Evolutionary conservation across 768 basidiomycete species (phyloP).

Genomic region (Russula sp.): DNA sequence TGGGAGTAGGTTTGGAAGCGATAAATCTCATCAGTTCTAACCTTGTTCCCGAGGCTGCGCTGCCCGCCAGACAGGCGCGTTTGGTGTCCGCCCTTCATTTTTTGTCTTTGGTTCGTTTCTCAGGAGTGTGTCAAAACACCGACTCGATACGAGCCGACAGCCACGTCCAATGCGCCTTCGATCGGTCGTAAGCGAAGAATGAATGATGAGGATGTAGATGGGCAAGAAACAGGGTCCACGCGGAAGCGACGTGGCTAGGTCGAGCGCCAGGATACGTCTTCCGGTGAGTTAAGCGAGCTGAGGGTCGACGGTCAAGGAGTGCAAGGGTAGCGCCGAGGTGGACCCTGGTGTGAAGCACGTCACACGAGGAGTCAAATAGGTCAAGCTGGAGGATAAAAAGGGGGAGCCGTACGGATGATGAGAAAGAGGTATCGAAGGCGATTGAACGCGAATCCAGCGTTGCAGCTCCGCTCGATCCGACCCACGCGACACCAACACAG

Average conservation of each 20-base stretch:
- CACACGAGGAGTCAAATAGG: constrained; percentile 65
- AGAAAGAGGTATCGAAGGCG: neutral
- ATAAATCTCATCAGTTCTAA: constrained; percentile 74
- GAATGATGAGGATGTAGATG: constrained; percentile 42
- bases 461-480: constrained; percentile 6
- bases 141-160: constrained; percentile 76
- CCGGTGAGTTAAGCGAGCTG: constrained; percentile 31
- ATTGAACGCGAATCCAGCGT: constrained; percentile 7
- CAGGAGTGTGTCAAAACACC: constrained; percentile 34
- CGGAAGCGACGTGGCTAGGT: constrained; percentile 29
- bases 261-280: constrained; percentile 24
- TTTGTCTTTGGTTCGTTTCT: neutral
- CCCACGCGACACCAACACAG: too few relatives aligned
- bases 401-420: constrained; percentile 15
- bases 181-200: constrained; percentile 64
- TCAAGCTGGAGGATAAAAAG: constrained; percentile 52
- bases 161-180: constrained; percentile 71
- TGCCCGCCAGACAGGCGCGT: constrained; percentile 68
- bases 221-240: constrained; percentile 30
- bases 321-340: constrained; percentile 43
- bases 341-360: constrained; percentile 62
- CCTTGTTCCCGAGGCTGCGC: constrained; percentile 74
- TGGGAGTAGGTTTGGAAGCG: constrained; percentile 83
- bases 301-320: constrained; percentile 36
- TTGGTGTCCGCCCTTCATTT: neutral